Conservation (phyloP, 2,329 filamentous ascomycete species). For the Zymoseptoria crescenta region DNA sequence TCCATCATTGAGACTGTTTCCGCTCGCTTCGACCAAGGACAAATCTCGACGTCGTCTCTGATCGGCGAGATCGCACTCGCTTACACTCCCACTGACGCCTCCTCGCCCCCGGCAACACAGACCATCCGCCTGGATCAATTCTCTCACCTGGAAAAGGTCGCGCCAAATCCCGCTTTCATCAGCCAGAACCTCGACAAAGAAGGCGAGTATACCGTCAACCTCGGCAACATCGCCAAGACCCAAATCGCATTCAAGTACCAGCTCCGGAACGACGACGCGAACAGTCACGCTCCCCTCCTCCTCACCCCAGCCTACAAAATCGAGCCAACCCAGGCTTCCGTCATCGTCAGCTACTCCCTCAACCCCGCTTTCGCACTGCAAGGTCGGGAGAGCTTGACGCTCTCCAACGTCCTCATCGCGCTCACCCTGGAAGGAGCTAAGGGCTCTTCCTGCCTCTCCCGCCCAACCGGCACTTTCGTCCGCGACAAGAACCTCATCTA, state of each 20-base stretch:
- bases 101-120: slow-evolving; percentile 41
- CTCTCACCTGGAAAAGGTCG: slow-evolving; percentile 77
- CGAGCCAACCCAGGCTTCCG: slow-evolving; percentile 74
- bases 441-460: slow-evolving; percentile 63
- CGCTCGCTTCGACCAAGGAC: slow-evolving; percentile 69
- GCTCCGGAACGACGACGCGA: slow-evolving; percentile 60
- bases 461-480: slow-evolving; percentile 70
- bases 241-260: slow-evolving; percentile 89
- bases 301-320: slow-evolving; percentile 75
- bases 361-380: slow-evolving; percentile 60
- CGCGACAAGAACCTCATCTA: slow-evolving; percentile 70
- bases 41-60: slow-evolving; percentile 63
- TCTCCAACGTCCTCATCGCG: slow-evolving; percentile 69
- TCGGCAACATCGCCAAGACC: slow-evolving; percentile 60
- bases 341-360: slow-evolving; percentile 74
- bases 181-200: slow-evolving; percentile 59
- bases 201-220: slow-evolving; percentile 72
- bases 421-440: slow-evolving; percentile 60
- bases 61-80: slow-evolving; percentile 84
- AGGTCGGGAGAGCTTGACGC: slow-evolving; percentile 41
- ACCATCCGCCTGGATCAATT: slow-evolving; percentile 84
- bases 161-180: slow-evolving; percentile 87
- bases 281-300: slow-evolving; percentile 58
- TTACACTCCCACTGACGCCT: slow-evolving; percentile 56
- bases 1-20: slow-evolving; percentile 91